A percentile compares a stretch with the other conserved stretches of the same genome.
Evolutionary conservation across 805 yeast genomes (phyloP).

Genomic region (Kazachstania viticola): DNA sequence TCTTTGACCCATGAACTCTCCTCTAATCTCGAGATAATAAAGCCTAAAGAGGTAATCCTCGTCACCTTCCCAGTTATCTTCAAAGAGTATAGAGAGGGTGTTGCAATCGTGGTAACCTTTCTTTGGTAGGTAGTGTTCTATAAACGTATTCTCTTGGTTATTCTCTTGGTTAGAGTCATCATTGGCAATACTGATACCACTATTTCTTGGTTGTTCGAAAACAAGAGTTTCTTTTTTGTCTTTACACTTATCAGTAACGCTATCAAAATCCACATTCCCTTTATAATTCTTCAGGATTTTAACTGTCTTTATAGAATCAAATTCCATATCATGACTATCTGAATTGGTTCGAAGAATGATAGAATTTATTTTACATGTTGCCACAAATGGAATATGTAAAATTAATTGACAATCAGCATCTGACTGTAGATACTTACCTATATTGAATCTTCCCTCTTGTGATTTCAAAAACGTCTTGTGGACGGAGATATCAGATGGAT

Average conservation of each 20-base stretch:
- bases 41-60: constrained; percentile 47
- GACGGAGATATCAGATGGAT: constrained; percentile 4
- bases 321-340: constrained; percentile 22
- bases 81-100: constrained; percentile 55
- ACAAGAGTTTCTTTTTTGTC: constrained; percentile 39
- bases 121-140: constrained; percentile 75
- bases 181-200: constrained; percentile 31
- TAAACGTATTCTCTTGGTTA: no score
- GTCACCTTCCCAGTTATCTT: constrained; percentile 52
- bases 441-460: constrained; percentile 36
- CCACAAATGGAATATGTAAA: constrained; percentile 69
- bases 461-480: constrained; percentile 38
- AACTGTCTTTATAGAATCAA: constrained; percentile 57
- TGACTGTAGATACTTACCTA: constrained; percentile 39
- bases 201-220: constrained; percentile 53
- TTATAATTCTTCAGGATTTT: constrained; percentile 59
- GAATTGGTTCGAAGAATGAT: constrained; percentile 51
- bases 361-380: constrained; percentile 62
- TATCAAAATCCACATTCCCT: constrained; percentile 57
- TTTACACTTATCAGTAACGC: constrained; percentile 27
- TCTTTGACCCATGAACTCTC: constrained; percentile 36
- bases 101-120: constrained; percentile 60
- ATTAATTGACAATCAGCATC: constrained; percentile 80
- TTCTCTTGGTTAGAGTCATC: constrained; percentile 27
- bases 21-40: constrained; percentile 69